Evolutionary conservation across 129 eudicot species (phyloP), one percentile per base, ranked within the genome.

Genomic region (Chrysanthemum makinoi): DNA sequence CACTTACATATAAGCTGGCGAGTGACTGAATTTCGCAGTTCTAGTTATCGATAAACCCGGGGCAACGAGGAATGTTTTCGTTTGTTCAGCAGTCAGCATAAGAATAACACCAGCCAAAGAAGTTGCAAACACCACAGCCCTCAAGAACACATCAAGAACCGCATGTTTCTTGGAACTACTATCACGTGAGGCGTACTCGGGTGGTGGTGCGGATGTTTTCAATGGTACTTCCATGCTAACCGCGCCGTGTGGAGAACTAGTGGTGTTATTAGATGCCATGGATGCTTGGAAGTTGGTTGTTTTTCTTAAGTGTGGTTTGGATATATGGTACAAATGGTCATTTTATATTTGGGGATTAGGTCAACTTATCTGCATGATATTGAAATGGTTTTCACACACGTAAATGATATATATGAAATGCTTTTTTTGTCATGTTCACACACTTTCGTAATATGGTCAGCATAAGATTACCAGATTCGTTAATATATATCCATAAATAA

Each of bases 1-100:
- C 43, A 79, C 91, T 84, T 80, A 89, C 96, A 89, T 79, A 83
- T 86, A 83, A 66, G 98, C 95, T 1, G 96, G 91, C 2, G 96
- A 87, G 62, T 90, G 30, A 5, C 28, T 73, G 80, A 85, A 93
- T 59, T 87, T 85, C 1, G 91, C 87, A 39, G 70, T 6, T 14
- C 73, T n/a, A 0, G 81, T 20, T 6, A 69, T 16, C 18, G 50
- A 20, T 5, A 24, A 1, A 0, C 73, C 66, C 1, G 90, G 90
- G 56, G 83, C 79, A 4, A 81, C 26, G 0, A 68, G 82, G 46
- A 89, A 14, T 6, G 17, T 16, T 51, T 77, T 28, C 1, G 88
- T 83, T 69, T 92, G 80, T 62, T 83, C 74, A 56, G 91, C 71
- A 3, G 95, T 93, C n/a, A 83, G 92, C 95, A 93, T 83, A 10